Percentiles rank a stretch among this genome's conserved stretches.
Evolutionary conservation across 768 basidiomycete genomes (phyloP).

Genomic region (Mycena rosella): DNA sequence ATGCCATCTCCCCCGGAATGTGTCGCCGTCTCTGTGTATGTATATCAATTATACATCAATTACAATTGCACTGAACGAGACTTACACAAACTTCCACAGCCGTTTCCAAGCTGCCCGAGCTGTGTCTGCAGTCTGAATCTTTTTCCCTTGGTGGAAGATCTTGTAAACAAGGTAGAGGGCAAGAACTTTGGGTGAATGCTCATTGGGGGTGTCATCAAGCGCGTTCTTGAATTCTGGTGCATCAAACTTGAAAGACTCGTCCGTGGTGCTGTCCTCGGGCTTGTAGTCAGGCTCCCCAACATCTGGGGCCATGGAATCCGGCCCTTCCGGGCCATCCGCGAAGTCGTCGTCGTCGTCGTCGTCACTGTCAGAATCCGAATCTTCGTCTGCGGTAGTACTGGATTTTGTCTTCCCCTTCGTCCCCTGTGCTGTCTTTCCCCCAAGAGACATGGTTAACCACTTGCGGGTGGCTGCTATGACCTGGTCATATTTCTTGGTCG

Average conservation of each 20-base stretch:
- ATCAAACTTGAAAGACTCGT: neutral
- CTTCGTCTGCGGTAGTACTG: neutral
- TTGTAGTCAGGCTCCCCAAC: neutral
- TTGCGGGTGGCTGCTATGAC: neutral
- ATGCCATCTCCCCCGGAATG: neutral
- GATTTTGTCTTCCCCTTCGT: neutral
- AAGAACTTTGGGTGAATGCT: neutral
- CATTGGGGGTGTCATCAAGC: neutral
- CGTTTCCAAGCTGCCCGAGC: neutral
- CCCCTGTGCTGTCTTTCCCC: neutral
- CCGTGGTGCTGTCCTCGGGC: neutral
- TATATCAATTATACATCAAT: neutral
- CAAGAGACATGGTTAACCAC: neutral
- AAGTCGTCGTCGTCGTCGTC: neutral
- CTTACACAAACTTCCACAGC: neutral
- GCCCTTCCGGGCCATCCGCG: no score
- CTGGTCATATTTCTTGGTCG: neutral
- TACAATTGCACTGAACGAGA: neutral
- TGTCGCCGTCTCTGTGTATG: neutral
- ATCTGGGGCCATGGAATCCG: neutral
- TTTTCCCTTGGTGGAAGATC: neutral
- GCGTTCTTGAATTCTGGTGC: neutral
- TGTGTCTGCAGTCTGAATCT: neutral
- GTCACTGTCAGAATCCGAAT: neutral
- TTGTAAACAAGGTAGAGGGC: neutral